These are phyloP conservation scores for Neofusicoccum umdonicola DNA, from an alignment of 2,329 filamentous ascomycete genomes.

Conservation along the genomic window DNA sequence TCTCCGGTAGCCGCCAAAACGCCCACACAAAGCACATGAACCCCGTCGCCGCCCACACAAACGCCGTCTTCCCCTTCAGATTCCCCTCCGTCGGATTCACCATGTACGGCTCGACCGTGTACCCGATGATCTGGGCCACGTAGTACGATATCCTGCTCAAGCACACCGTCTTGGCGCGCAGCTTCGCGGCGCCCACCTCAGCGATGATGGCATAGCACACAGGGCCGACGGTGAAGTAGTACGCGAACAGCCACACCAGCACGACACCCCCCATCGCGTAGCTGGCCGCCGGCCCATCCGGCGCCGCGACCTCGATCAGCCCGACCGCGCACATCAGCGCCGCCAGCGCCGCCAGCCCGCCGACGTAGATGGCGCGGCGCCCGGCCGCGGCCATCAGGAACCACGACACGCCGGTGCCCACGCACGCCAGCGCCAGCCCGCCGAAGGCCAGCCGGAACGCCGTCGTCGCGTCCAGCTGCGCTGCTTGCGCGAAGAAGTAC, in stretches of 20 bases:
- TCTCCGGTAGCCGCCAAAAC: slow-evolving; percentile 77
- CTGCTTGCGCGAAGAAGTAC: slow-evolving; percentile 49
- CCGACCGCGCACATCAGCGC: slow-evolving; percentile 78
- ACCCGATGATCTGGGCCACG: slow-evolving; percentile 74
- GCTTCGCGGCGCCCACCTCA: slow-evolving; percentile 75
- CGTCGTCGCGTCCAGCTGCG: slow-evolving; percentile 37
- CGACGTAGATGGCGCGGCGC: slow-evolving; percentile 68
- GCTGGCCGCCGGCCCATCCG: slow-evolving; percentile 44
- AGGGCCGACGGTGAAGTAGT: slow-evolving; percentile 82
- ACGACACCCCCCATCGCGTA: slow-evolving; percentile 33
- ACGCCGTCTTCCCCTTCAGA: slow-evolving; percentile 81
- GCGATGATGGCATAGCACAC: slow-evolving; percentile 84
- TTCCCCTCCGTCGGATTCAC: slow-evolving; percentile 77
- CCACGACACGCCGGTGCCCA: slow-evolving; percentile 77
- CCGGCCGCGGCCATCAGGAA: slow-evolving; percentile 71
- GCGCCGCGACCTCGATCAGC: slow-evolving; percentile 52
- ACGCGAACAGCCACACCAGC: slow-evolving; percentile 58
- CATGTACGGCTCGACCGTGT: slow-evolving; percentile 84
- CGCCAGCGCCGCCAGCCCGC: slow-evolving; percentile 62
- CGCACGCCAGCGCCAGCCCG: slow-evolving; percentile 63
- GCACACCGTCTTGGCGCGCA: slow-evolving; percentile 89
- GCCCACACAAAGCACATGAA: slow-evolving; percentile 76
- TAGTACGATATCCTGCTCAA: slow-evolving; percentile 74
- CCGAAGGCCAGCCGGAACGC: slow-evolving; percentile 51
- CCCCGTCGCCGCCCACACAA: slow-evolving; percentile 82